A percentile compares a stretch with the other conserved stretches of the same genome.
Evolutionary conservation across 768 basidiomycete genomes (phyloP).

Genomic region (Termitomyces sp.): DNA sequence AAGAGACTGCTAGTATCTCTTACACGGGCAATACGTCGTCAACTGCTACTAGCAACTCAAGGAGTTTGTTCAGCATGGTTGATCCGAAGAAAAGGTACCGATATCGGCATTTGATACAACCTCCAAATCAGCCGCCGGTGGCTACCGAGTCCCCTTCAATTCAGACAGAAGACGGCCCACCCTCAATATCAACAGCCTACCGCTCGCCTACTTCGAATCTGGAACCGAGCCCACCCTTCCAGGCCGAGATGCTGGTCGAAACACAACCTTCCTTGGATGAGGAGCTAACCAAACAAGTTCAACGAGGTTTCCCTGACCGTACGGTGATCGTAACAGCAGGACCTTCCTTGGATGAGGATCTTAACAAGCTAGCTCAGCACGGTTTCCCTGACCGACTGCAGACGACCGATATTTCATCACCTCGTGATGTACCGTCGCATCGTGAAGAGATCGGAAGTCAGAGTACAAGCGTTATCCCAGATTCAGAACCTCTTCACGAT

Average conservation of each 20-base stretch:
- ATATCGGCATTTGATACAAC: constrained; percentile 15
- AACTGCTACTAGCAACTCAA: constrained; percentile 5
- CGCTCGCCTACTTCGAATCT: not conserved
- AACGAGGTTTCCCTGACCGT: constrained; percentile 2
- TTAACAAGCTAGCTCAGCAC: constrained; percentile 3
- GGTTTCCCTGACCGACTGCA: not conserved
- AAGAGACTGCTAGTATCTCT: not conserved
- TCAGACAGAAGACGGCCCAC: not conserved
- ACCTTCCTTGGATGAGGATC: constrained; percentile 11
- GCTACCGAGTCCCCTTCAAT: not conserved
- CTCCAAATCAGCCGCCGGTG: not conserved
- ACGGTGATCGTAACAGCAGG: constrained; percentile 17
- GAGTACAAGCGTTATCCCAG: constrained; percentile 49
- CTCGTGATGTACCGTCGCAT: constrained; percentile 1
- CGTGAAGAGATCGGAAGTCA: constrained; percentile 16
- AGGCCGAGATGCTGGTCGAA: constrained; percentile 11
- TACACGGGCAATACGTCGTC: not conserved
- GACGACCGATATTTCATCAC: not conserved
- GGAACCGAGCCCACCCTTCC: not conserved
- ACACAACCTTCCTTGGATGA: constrained; percentile 17
- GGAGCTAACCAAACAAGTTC: not conserved
- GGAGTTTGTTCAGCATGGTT: constrained; percentile 20
- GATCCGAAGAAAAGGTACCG: constrained; percentile 21
- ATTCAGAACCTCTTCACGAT: constrained; percentile 50
- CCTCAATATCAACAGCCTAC: not conserved